These are phyloP conservation scores for Parmelia sp. DNA, from an alignment of 495 filamentous ascomycete species.

Conservation along the genomic window DNA sequence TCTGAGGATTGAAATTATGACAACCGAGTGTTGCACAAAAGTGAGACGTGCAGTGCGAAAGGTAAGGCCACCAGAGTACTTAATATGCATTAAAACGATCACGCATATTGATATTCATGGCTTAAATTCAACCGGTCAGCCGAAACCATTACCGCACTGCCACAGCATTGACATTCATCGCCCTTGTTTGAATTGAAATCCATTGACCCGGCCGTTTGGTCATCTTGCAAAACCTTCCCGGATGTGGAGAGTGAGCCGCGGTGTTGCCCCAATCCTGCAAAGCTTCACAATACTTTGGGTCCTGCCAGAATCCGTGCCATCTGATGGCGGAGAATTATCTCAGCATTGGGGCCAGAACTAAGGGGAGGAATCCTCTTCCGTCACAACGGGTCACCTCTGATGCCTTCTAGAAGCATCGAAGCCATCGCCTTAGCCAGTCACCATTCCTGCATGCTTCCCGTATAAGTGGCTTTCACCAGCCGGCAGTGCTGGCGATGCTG, in stretches of 20 bases:
- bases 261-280: background rate
- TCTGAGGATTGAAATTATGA: background rate
- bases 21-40: background rate
- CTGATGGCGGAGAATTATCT: background rate
- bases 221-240: background rate
- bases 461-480: background rate
- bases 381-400: background rate
- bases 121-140: background rate
- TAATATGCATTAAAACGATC: background rate
- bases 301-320: slow-evolving; percentile 2
- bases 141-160: background rate
- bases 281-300: background rate
- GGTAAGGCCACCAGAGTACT: background rate
- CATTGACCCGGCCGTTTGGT: background rate
- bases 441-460: background rate
- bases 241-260: background rate
- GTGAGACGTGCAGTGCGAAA: background rate
- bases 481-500: slow-evolving; percentile 3
- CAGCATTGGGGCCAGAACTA: background rate
- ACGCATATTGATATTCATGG: background rate
- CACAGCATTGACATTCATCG: slow-evolving; percentile 3
- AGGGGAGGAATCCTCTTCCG: background rate
- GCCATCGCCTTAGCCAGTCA: background rate
- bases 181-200: background rate
- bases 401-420: slow-evolving; percentile 1